Conservation (phyloP, 164 flowering plant genomes). For the Magnolia officinalis region DNA sequence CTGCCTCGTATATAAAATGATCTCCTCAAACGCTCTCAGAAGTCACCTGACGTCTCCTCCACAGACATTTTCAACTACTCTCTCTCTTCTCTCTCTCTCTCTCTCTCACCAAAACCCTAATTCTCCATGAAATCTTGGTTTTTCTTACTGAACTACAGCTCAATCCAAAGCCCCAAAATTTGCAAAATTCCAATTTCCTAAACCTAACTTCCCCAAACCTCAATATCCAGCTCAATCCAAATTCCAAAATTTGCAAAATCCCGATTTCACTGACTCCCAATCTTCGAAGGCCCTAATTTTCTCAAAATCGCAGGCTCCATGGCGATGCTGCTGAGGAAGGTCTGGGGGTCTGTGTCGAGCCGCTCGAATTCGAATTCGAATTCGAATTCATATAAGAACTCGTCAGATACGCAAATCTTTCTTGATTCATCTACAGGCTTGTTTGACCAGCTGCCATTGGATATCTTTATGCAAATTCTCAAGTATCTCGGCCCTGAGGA, state of each 20-base stretch:
- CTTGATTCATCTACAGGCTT: constrained; percentile 36
- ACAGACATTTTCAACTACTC: background rate
- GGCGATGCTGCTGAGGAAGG: constrained; percentile 39
- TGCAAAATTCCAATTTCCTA: background rate
- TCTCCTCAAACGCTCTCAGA: background rate
- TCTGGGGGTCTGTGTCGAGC: constrained; percentile 23
- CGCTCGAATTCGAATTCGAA: constrained; percentile 13
- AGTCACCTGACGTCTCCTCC: background rate
- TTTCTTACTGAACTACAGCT: background rate
- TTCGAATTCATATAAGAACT: background rate
- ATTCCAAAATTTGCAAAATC: no score
- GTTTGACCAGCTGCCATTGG: constrained; percentile 59
- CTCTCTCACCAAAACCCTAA: background rate
- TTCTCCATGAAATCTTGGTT: background rate
- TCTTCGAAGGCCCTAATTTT: background rate
- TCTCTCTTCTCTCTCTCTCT: background rate
- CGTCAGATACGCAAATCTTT: background rate
- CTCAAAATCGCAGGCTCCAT: constrained; percentile 6
- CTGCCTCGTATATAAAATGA: background rate
- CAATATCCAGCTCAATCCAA: no score
- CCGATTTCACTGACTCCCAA: no score
- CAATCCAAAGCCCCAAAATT: background rate
- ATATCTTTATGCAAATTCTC: constrained; percentile 55
- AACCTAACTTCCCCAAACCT: background rate
- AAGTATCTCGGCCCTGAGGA: constrained; percentile 57